A percentile compares a stretch with the other conserved stretches of the same genome.
Evolutionary conservation across 768 basidiomycete species (phyloP).

Genomic region (Lactifluus rugatus): DNA sequence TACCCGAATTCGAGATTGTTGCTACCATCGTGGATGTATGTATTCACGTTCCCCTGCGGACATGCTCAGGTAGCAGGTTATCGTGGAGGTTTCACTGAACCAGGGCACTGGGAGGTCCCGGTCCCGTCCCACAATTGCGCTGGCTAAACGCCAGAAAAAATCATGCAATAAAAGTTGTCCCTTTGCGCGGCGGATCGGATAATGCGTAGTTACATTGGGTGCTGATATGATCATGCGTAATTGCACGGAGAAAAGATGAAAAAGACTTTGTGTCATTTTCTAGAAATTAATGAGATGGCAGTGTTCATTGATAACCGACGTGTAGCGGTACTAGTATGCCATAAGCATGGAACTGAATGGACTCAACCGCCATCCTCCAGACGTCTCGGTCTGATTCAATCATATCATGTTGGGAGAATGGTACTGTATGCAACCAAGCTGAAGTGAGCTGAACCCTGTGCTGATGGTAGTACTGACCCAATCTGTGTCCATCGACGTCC

Average conservation of each 20-base stretch:
- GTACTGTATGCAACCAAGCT: too few species aligned
- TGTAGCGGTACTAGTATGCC: too few species aligned
- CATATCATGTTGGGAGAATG: too few species aligned
- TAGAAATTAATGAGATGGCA: slow-evolving; percentile 21
- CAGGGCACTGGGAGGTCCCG: slow-evolving; percentile 40
- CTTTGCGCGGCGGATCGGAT: not conserved
- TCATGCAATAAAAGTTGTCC: too few species aligned
- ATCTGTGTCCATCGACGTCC: too few species aligned
- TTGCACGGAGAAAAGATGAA: slow-evolving; percentile 32
- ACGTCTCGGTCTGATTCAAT: too few species aligned
- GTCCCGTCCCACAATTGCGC: slow-evolving; percentile 38
- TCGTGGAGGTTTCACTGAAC: slow-evolving; percentile 37
- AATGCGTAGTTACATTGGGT: slow-evolving; percentile 43
- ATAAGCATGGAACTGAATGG: too few species aligned
- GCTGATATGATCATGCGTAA: slow-evolving; percentile 39
- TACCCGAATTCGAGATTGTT: slow-evolving; percentile 46
- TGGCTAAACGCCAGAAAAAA: slow-evolving; percentile 29
- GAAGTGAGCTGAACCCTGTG: too few species aligned
- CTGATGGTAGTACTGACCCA: too few species aligned
- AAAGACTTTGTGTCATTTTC: slow-evolving; percentile 51
- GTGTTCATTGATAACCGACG: too few species aligned
- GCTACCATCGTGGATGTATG: slow-evolving; percentile 45
- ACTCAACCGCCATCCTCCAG: not conserved
- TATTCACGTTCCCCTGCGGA: slow-evolving; percentile 57
- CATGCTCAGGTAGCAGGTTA: slow-evolving; percentile 80